A percentile compares a stretch with the other conserved stretches of the same genome.
These are phyloP conservation scores for Aplosporella prunicola DNA, from an alignment of 2,329 filamentous ascomycete species.

Conservation along the genomic window DNA sequence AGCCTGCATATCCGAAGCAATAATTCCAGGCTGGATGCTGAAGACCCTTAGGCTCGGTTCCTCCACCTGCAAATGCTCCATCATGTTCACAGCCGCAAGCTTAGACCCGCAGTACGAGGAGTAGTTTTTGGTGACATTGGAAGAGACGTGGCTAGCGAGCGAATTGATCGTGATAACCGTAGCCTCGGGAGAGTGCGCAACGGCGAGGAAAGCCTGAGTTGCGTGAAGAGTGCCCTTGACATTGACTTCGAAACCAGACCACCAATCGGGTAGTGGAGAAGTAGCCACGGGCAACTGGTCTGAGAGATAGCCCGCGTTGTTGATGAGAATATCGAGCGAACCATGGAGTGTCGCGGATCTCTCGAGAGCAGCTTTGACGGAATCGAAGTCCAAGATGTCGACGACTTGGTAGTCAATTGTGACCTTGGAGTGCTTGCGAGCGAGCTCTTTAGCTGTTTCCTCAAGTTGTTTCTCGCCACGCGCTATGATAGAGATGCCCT, in stretches of 20 bases:
- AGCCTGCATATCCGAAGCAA: conserved; percentile 29
- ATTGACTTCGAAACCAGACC: conserved; percentile 14
- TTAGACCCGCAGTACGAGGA: conserved; percentile 29
- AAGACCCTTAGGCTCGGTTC: conserved; percentile 31
- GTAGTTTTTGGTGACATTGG: conserved; percentile 3
- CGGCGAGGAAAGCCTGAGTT: conserved; percentile 16
- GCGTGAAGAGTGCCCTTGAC: conserved; percentile 15
- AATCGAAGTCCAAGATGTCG: conserved; percentile 15
- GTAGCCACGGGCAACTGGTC: conserved; percentile 7
- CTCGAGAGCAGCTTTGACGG: conserved; percentile 17
- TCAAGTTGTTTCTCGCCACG: conserved; percentile 26
- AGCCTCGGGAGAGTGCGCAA: conserved; percentile 14
- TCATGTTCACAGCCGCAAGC: conserved; percentile 26
- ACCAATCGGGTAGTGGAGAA: conserved; percentile 9
- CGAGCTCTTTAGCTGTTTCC: conserved; percentile 18
- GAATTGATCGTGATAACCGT: conserved; percentile 18
- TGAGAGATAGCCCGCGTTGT: conserved; percentile 16
- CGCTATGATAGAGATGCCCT: conserved; percentile 36
- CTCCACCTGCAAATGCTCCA: conserved; percentile 27
- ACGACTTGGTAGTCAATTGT: conserved; percentile 13
- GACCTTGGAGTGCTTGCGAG: conserved; percentile 9
- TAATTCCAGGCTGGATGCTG: conserved; percentile 34
- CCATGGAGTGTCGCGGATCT: conserved; percentile 13
- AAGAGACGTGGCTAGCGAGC: conserved; percentile 14
- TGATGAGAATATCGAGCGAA: conserved; percentile 17